phyloP scores from a whole-genome alignment of 495 filamentous ascomycete genomes.

The Oleoguttula mirabilis region DNA sequence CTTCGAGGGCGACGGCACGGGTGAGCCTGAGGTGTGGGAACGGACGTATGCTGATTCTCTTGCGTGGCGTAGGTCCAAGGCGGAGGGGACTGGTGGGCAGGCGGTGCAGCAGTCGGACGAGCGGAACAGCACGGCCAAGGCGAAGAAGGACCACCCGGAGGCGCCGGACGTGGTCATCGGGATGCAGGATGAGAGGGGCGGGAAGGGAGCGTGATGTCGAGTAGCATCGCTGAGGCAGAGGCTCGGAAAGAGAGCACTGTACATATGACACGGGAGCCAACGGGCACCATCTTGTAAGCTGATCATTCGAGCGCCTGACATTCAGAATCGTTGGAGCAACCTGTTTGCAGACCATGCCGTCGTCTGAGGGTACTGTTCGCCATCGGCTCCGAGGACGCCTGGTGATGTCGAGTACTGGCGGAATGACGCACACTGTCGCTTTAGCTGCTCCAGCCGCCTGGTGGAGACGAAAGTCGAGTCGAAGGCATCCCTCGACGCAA shows the following conservation, averaged over 20 bases:
- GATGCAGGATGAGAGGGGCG: slow-evolving; percentile 57
- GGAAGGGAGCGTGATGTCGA: slow-evolving; percentile 24
- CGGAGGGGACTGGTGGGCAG: slow-evolving; percentile 19
- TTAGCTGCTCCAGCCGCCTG: too few relatives aligned
- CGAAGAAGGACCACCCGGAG: slow-evolving; percentile 52
- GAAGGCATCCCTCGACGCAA: too few relatives aligned
- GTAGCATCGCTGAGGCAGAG: not conserved
- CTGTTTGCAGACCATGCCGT: too few relatives aligned
- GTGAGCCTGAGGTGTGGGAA: not conserved
- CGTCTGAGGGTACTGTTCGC: too few relatives aligned
- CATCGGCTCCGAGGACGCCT: too few relatives aligned
- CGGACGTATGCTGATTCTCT: slow-evolving; percentile 8
- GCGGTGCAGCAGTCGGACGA: slow-evolving; percentile 37
- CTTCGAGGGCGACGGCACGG: not conserved
- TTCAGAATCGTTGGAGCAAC: too few relatives aligned
- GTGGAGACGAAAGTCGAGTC: too few relatives aligned
- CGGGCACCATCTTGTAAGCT: too few relatives aligned
- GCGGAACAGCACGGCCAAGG: slow-evolving; percentile 36
- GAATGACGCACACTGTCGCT: too few relatives aligned
- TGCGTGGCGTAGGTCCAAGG: slow-evolving; percentile 25
- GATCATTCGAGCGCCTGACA: too few relatives aligned
- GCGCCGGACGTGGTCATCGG: slow-evolving; percentile 54
- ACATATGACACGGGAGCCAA: too few relatives aligned
- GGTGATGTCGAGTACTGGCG: too few relatives aligned
- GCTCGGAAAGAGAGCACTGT: not conserved